These are phyloP conservation scores for Dichotomopilus funicola DNA, from an alignment of 2,329 filamentous ascomycete genomes.

Conservation along the genomic window DNA sequence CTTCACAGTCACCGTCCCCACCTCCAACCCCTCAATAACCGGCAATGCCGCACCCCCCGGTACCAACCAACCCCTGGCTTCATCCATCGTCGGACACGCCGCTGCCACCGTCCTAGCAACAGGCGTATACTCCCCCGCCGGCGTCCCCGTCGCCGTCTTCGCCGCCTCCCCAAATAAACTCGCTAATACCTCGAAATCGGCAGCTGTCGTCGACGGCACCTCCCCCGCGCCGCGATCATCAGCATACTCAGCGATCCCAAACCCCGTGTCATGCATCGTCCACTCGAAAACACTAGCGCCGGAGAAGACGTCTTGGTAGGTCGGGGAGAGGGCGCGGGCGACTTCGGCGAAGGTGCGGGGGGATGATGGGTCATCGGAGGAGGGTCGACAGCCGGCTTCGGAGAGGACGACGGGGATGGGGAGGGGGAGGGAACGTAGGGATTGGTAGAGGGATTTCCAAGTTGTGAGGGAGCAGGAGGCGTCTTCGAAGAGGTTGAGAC, in stretches of 20 bases:
- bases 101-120: background rate
- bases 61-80: conserved; percentile 2
- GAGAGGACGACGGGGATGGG: conserved; percentile 9
- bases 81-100: conserved; percentile 3
- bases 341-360: conserved; percentile 4
- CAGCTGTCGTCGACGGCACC: background rate
- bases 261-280: background rate
- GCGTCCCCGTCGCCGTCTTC: background rate
- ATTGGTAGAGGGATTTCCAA: background rate
- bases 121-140: background rate
- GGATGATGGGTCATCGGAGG: background rate
- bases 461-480: background rate
- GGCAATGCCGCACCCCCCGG: conserved; percentile 5
- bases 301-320: conserved; percentile 4
- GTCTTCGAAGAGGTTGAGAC: conserved; percentile 10
- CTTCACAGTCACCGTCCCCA: conserved; percentile 7
- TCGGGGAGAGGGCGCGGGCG: background rate
- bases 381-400: conserved; percentile 6
- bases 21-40: conserved; percentile 4
- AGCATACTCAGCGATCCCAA: conserved; percentile 5
- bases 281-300: conserved; percentile 12
- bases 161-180: background rate
- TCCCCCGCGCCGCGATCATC: background rate
- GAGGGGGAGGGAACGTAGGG: background rate
- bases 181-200: background rate